These are phyloP conservation scores for Quillaja saponaria DNA, from an alignment of 306 rosid genomes.

Conservation along the genomic window DNA sequence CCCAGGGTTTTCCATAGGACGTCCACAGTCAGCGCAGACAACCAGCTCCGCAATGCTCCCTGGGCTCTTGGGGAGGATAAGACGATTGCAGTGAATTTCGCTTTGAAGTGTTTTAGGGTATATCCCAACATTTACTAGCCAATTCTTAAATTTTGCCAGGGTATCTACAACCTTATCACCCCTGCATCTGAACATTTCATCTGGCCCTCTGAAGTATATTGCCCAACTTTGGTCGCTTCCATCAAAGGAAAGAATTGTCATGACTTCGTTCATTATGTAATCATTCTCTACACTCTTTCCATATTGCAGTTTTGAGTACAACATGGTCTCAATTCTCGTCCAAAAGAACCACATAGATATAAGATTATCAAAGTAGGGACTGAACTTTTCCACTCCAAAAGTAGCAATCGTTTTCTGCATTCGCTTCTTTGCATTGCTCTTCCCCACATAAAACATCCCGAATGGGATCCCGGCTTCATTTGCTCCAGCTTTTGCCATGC, in stretches of 20 bases:
- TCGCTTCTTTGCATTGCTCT: slow-evolving; percentile 30
- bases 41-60: slow-evolving; percentile 66
- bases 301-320: slow-evolving; percentile 20
- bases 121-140: not conserved
- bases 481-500: not conserved
- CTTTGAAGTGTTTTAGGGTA: slow-evolving; percentile 1
- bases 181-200: slow-evolving; percentile 24
- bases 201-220: slow-evolving; percentile 13
- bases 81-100: slow-evolving; percentile 30
- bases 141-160: not conserved
- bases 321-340: slow-evolving; percentile 31
- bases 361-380: slow-evolving; percentile 20
- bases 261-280: slow-evolving; percentile 9
- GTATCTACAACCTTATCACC: not conserved
- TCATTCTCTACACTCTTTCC: slow-evolving; percentile 20
- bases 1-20: too few relatives aligned
- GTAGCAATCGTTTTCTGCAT: slow-evolving; percentile 20
- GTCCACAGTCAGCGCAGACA: slow-evolving; percentile 82
- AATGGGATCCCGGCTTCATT: not conserved
- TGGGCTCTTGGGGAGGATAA: slow-evolving; percentile 45
- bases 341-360: slow-evolving; percentile 28
- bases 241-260: slow-evolving; percentile 27
- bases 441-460: slow-evolving; percentile 32
- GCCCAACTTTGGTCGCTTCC: slow-evolving; percentile 33
- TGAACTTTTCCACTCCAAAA: not conserved